These are phyloP conservation scores for Tremellales sp. DNA, from an alignment of 1,284 basidiomycete species.

Conservation along the genomic window DNA sequence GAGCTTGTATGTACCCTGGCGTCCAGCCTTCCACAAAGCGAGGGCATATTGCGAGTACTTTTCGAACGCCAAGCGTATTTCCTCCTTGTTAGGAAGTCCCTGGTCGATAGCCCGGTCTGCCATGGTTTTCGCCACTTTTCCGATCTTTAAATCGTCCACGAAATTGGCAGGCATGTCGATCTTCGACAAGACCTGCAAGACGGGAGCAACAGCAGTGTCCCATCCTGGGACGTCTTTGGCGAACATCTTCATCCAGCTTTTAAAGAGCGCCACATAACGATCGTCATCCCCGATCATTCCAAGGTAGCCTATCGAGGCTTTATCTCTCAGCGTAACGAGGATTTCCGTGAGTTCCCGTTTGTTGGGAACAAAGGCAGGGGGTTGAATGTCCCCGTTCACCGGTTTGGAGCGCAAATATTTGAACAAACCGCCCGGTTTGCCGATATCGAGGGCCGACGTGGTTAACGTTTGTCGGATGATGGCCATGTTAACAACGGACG, in stretches of 20 bases:
- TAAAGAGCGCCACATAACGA: conserved; percentile 20
- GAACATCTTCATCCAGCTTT: conserved; percentile 22
- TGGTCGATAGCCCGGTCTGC: conserved; percentile 13
- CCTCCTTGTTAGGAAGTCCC: conserved; percentile 4
- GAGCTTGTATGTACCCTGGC: conserved; percentile 4
- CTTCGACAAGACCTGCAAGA: conserved; percentile 27
- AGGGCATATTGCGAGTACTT: conserved; percentile 14
- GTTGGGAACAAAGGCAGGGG: conserved; percentile 19
- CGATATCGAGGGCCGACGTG: background rate
- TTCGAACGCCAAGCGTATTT: conserved; percentile 23
- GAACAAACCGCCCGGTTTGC: conserved; percentile 24
- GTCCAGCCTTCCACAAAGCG: conserved; percentile 6
- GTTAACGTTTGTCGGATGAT: conserved; percentile 10
- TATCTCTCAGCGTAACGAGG: conserved; percentile 13
- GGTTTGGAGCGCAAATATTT: conserved; percentile 20
- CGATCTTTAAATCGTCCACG: conserved; percentile 24
- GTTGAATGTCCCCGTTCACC: conserved; percentile 7
- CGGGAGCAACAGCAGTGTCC: conserved; percentile 24
- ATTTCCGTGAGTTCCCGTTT: conserved; percentile 27
- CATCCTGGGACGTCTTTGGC: conserved; percentile 23
- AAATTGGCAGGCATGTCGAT: conserved; percentile 36
- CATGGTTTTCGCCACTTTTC: conserved; percentile 13
- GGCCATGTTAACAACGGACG: no score
- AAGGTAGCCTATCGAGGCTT: conserved; percentile 26
- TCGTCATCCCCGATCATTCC: conserved; percentile 28